phyloP scores from a whole-genome alignment of 2,329 filamentous ascomycete genomes.

The Fusarium xyrophilum region DNA sequence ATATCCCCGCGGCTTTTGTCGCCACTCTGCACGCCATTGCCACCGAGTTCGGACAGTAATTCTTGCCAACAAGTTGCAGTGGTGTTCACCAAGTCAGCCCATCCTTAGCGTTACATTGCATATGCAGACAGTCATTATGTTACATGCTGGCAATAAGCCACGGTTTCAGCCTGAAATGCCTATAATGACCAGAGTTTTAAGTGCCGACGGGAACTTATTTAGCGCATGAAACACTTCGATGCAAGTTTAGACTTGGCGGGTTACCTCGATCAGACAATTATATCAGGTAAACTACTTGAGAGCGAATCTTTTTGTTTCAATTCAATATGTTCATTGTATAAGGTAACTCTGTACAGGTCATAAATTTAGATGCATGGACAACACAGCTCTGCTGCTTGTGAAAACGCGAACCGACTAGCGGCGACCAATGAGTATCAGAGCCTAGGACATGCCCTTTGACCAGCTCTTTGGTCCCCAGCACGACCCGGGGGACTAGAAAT shows the following conservation, averaged over 20 bases:
- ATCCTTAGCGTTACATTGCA: neutral
- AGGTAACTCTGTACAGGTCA: slow-evolving; percentile 12
- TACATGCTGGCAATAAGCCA: neutral
- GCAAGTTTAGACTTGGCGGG: neutral
- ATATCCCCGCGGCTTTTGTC: neutral
- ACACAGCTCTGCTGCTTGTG: slow-evolving; percentile 22
- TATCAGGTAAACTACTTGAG: neutral
- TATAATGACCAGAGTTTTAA: neutral
- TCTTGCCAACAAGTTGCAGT: neutral
- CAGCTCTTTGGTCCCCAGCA: neutral
- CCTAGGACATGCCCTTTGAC: neutral
- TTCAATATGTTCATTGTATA: neutral
- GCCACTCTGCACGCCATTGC: neutral
- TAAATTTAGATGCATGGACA: slow-evolving; percentile 24
- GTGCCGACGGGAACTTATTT: neutral
- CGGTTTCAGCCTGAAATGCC: neutral
- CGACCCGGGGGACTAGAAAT: slow-evolving; percentile 1
- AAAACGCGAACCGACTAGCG: slow-evolving; percentile 22
- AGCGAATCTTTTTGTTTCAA: neutral
- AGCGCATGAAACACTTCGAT: neutral
- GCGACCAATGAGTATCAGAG: slow-evolving; percentile 12
- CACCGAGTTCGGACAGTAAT: neutral
- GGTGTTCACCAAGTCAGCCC: neutral
- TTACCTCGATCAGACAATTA: neutral
- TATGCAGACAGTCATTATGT: neutral